Base-by-base conservation (phyloP, 2,329 filamentous ascomycete genomes). In the Trichoderma harzianum region DNA sequence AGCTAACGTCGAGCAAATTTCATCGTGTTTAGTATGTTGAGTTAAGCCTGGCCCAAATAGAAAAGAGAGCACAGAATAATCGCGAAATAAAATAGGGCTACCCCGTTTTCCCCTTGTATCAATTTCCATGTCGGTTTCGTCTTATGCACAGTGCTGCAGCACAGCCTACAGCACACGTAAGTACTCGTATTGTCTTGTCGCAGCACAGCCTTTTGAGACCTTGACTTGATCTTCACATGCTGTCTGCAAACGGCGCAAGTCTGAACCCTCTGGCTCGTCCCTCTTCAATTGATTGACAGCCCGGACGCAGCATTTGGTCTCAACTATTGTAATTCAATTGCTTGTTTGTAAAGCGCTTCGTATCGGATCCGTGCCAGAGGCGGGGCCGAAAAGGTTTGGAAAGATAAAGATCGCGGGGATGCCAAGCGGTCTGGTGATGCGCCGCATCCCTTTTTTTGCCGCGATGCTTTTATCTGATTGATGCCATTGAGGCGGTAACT, bases 321-420 rank as follows among this genome's bases (percentile, higher is more conserved):
- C 26, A 16, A 32, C 16, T 12, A 8, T 14, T 21, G 3, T n/a
- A 10, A 43, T 43, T 30, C 55, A 21, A n/a, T 32, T 58, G 55
- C 43, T 21, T 43, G 21, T 16, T 34, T 26, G 21, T 21, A 1
- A 61, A 32, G 7, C 10, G 11, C 6, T 47, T 66, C 39, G 34
- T 51, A 65, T 64, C 34, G 12, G 61, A 30, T 51, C 53, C 53
- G 53, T 47, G 34, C 62, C 53, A 65, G 47, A 30, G 43, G 57
- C 67, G 34, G 67, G 34, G 67, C 43, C 36, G 53, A 34, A 60
- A 36, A 39, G 26, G 26, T 36, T 18, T 43, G 16, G 39, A 43
- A 43, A 43, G 39, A n/a, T 32, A 68, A 65, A 70, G 70, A 67
- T 67, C 34, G 68, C 66, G 65, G 57, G 70, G 70, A 70, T 69